These are phyloP conservation scores for Penicillium crustosum DNA, from an alignment of 2,329 filamentous ascomycete genomes.

Conservation along the genomic window DNA sequence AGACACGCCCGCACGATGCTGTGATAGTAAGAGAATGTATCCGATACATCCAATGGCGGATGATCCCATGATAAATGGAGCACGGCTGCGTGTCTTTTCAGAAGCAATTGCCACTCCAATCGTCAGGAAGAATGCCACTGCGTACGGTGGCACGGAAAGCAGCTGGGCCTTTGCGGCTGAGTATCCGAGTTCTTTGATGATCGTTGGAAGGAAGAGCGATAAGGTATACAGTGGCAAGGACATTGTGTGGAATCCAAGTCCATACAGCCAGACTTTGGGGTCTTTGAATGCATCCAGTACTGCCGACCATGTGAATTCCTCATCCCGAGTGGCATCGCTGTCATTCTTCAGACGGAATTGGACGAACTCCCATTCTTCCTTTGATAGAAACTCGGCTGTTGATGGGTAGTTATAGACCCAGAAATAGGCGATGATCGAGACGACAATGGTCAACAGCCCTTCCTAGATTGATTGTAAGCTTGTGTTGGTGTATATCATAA, in stretches of 20 bases:
- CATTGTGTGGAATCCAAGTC: constrained; percentile 44
- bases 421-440: constrained; percentile 39
- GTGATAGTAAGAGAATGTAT: constrained; percentile 61
- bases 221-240: constrained; percentile 56
- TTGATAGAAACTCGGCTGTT: constrained; percentile 43
- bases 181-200: constrained; percentile 47
- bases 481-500: not conserved
- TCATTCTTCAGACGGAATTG: constrained; percentile 64
- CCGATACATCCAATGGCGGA: constrained; percentile 60
- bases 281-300: constrained; percentile 65
- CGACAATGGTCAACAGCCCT: constrained; percentile 67
- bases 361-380: constrained; percentile 59
- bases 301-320: constrained; percentile 67
- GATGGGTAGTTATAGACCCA: constrained; percentile 46
- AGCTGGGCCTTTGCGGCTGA: constrained; percentile 49
- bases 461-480: constrained; percentile 47
- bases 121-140: constrained; percentile 61
- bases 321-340: constrained; percentile 67
- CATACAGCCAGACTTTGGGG: constrained; percentile 25
- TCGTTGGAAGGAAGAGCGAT: constrained; percentile 44
- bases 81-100: constrained; percentile 58
- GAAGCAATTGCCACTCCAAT: constrained; percentile 55
- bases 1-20: constrained; percentile 43
- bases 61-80: constrained; percentile 63
- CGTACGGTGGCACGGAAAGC: constrained; percentile 64